Conservation (phyloP, 2,329 filamentous ascomycete species). For the Albophoma yamanashiensis region DNA sequence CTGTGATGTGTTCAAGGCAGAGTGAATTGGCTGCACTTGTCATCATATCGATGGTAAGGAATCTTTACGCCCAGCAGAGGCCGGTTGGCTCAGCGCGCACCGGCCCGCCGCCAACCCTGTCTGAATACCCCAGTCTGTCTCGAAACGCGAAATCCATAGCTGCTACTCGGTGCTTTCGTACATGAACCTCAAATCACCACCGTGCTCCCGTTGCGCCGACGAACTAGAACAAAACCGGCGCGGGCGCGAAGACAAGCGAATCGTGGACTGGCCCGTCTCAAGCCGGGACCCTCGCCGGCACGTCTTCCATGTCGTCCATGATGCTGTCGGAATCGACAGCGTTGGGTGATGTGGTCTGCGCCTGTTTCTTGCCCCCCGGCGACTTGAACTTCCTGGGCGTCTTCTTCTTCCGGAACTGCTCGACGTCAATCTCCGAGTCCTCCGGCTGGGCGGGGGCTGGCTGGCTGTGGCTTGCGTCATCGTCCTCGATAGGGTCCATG, state of each 20-base stretch:
- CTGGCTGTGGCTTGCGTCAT: slow-evolving; percentile 5
- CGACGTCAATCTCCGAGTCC: slow-evolving; percentile 14
- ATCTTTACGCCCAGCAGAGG: too few species aligned
- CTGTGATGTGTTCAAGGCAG: too few species aligned
- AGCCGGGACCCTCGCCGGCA: slow-evolving; percentile 16
- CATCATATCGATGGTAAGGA: too few species aligned
- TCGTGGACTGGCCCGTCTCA: not conserved
- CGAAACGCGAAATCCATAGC: not conserved
- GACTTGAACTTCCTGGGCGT: slow-evolving; percentile 18
- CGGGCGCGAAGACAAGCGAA: not conserved
- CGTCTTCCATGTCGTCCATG: slow-evolving; percentile 34
- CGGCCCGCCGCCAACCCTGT: not conserved
- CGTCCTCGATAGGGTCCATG: slow-evolving; percentile 21
- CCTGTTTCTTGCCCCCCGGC: slow-evolving; percentile 3
- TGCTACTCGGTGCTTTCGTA: too few species aligned
- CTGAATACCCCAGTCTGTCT: not conserved
- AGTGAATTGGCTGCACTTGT: too few species aligned
- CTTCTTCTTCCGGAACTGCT: slow-evolving; percentile 13
- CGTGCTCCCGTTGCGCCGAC: not conserved
- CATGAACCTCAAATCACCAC: not conserved
- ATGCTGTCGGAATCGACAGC: slow-evolving; percentile 19
- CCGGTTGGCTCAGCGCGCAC: too few species aligned
- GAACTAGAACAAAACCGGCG: not conserved
- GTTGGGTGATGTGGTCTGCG: not conserved
- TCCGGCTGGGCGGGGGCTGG: slow-evolving; percentile 1